Percentiles rank a stretch among this genome's conserved stretches.
phyloP scores from a whole-genome alignment of 176 grass and related monocot genomes.

The Ensete ventricosum region DNA sequence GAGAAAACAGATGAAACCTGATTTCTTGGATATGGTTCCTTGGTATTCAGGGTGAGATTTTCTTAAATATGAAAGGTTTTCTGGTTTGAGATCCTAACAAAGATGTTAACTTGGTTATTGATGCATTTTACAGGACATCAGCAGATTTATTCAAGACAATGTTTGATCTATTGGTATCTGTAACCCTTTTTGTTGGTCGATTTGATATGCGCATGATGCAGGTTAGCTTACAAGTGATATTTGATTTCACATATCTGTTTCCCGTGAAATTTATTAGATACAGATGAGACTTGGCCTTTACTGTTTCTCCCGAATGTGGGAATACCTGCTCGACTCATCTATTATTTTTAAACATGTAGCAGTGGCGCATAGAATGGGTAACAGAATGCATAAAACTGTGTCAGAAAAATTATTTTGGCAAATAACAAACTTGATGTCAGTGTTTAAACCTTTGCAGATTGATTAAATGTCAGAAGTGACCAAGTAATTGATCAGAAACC shows the following conservation, averaged over 20 bases:
- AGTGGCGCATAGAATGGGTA: too few relatives aligned
- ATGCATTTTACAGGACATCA: conserved; percentile 62
- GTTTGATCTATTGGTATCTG: conserved; percentile 93
- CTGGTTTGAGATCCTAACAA: conserved; percentile 9
- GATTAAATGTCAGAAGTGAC: not conserved
- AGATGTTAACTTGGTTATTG: conserved; percentile 22
- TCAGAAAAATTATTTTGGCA: not conserved
- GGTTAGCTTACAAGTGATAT: conserved; percentile 23
- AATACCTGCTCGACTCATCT: not conserved
- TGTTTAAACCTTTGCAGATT: not conserved
- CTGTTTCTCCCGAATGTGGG: not conserved
- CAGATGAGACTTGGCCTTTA: too few relatives aligned
- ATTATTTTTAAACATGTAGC: too few relatives aligned
- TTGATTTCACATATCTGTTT: conserved; percentile 2
- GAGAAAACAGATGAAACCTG: conserved; percentile 78
- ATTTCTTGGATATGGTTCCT: conserved; percentile 98
- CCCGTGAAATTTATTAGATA: not conserved
- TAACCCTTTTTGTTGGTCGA: conserved; percentile 93
- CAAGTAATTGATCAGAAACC: not conserved
- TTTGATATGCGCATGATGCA: conserved; percentile 99
- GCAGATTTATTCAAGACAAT: conserved; percentile 98
- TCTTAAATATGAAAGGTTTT: not conserved
- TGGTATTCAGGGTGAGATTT: conserved; percentile 89
- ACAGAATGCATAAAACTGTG: not conserved
- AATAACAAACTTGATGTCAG: not conserved